These are phyloP conservation scores for Cyclocybe aegerita DNA, from an alignment of 768 basidiomycete species.

Conservation along the genomic window DNA sequence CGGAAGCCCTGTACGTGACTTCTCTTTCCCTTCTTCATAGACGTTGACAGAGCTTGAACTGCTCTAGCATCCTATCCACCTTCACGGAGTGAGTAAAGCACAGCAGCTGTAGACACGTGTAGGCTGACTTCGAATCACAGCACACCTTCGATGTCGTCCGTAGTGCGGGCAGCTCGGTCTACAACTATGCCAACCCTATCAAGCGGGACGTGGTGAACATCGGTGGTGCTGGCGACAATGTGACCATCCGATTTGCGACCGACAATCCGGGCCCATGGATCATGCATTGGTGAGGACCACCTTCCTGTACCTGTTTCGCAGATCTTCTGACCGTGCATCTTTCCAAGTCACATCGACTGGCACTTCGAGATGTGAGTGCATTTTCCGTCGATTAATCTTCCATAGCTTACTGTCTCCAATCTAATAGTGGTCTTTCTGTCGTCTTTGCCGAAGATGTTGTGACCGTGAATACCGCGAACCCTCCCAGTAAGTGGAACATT, in stretches of 20 bases:
- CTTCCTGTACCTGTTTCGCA: not conserved
- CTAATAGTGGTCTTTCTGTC: conserved; percentile 27
- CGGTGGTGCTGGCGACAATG: conserved; percentile 30
- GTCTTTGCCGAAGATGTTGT: conserved; percentile 34
- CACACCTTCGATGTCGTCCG: conserved; percentile 39
- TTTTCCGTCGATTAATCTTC: not conserved
- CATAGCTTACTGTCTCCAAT: not conserved
- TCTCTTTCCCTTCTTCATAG: not conserved
- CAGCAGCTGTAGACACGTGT: not conserved
- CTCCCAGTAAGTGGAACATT: conserved; percentile 19
- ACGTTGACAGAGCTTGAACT: not conserved
- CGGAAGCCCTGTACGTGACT: conserved; percentile 31
- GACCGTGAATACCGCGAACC: conserved; percentile 14
- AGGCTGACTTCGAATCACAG: conserved; percentile 11
- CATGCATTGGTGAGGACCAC: conserved; percentile 26
- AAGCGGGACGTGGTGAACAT: conserved; percentile 36
- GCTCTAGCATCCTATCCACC: conserved; percentile 40
- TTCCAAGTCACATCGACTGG: conserved; percentile 43
- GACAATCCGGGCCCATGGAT: conserved; percentile 65
- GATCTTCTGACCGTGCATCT: not conserved
- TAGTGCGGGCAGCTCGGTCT: conserved; percentile 33
- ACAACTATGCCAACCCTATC: conserved; percentile 51
- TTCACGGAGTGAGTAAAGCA: conserved; percentile 35
- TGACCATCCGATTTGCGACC: conserved; percentile 56
- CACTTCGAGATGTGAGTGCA: conserved; percentile 38